Conservation (phyloP, 2,329 filamentous ascomycete species). For the Phaeosphaeria sp. region DNA sequence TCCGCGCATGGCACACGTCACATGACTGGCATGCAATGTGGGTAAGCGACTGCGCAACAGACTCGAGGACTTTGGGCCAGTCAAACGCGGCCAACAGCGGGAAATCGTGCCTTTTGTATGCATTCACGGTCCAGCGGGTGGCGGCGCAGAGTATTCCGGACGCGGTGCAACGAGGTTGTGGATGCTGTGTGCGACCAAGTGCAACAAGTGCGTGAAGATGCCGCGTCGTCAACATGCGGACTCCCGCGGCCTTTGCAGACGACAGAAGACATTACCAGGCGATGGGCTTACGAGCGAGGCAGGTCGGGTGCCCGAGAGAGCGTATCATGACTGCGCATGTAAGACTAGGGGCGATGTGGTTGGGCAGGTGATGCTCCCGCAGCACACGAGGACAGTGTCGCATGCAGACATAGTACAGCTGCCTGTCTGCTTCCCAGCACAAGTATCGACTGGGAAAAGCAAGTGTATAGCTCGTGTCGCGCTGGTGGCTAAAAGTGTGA, state of each 20-base stretch:
- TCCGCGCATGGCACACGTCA: slow-evolving; percentile 13
- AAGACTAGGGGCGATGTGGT: neutral
- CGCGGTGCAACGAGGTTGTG: slow-evolving; percentile 1
- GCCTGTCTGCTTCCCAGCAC: neutral
- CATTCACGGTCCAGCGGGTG: slow-evolving; percentile 14
- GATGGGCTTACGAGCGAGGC: neutral
- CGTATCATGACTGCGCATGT: neutral
- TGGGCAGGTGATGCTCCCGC: neutral
- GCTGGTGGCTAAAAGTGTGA: neutral
- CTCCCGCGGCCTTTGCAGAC: neutral
- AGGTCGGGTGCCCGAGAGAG: neutral
- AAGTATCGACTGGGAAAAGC: neutral
- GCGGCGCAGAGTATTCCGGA: neutral
- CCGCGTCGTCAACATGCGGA: neutral
- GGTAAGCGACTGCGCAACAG: slow-evolving; percentile 24
- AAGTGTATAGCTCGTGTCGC: neutral
- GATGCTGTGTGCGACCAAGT: slow-evolving; percentile 15
- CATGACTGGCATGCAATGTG: slow-evolving; percentile 41
- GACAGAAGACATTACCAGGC: neutral
- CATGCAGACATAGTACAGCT: neutral
- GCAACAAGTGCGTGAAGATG: neutral
- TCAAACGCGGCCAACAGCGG: slow-evolving; percentile 35
- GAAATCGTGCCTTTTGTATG: slow-evolving; percentile 28
- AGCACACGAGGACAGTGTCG: neutral
- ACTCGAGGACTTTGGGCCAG: slow-evolving; percentile 28